phyloP scores from a whole-genome alignment of 345 rosid species.

The Diplotaxis tenuifolia region DNA sequence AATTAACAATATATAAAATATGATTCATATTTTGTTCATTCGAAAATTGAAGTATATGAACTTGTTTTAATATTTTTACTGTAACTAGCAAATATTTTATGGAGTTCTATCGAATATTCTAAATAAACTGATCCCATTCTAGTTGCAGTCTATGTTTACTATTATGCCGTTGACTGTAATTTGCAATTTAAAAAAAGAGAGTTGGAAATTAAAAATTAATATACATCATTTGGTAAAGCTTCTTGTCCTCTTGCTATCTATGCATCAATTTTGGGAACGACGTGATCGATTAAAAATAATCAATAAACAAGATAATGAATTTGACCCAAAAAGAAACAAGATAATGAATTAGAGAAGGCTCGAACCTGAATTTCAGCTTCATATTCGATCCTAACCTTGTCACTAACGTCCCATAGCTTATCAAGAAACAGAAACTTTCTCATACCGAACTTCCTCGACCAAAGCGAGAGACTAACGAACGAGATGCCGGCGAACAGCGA shows the following conservation, averaged over 20 bases:
- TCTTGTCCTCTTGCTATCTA: neutral
- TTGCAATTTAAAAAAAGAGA: conserved; percentile 1
- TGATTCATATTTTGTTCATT: too few species aligned
- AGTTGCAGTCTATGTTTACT: neutral
- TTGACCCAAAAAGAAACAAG: too few species aligned
- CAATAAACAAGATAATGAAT: neutral
- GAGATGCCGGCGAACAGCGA: conserved; percentile 71
- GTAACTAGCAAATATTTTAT: too few species aligned
- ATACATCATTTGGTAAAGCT: conserved; percentile 20
- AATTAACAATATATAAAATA: too few species aligned
- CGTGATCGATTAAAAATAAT: neutral
- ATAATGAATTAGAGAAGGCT: neutral
- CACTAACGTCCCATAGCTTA: conserved; percentile 56
- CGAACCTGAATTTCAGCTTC: conserved; percentile 64
- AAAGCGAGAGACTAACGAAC: conserved; percentile 53
- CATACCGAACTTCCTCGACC: conserved; percentile 73
- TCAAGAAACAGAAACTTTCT: conserved; percentile 68
- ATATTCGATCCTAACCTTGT: conserved; percentile 52
- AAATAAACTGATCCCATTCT: too few species aligned
- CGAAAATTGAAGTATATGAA: too few species aligned
- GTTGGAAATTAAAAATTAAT: neutral
- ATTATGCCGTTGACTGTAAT: neutral
- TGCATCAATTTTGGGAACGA: too few species aligned
- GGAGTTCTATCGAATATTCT: too few species aligned
- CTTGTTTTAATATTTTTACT: too few species aligned